Base-by-base conservation (phyloP, 2,329 filamentous ascomycete genomes). In the Kalmusia sp. region DNA sequence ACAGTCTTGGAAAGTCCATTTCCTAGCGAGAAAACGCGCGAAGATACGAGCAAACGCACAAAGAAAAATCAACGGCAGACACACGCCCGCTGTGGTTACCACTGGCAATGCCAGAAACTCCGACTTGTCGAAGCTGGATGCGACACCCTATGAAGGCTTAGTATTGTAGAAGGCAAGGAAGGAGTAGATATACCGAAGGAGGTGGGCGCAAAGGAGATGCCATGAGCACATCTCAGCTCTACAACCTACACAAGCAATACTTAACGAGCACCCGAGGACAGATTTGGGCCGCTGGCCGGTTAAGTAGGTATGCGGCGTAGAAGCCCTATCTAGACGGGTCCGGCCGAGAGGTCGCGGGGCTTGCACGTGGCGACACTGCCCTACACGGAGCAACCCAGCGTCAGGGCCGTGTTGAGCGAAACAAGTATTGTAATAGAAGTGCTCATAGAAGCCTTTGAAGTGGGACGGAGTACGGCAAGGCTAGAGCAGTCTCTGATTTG, bases 1-100 rank as follows among this genome's bases (percentile, higher is more conserved):
- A 65, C 63, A 64, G 31, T 65, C 63, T 35, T 58, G 43, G n/a
- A 61, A 40, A 12, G 30, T 59, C 59, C 59, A 62, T 48, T 55
- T 60, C 15, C 45, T 57, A 30, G 55, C 37, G 24, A 64, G 48
- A 5, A 30, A 17, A 6, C 46, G 53, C 6, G 58, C 55, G 35
- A 52, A 61, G 3, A 64, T 37, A 9, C 59, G 59, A 12, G 53
- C 35, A 15, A 50, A 41, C 14, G 56, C 49, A 34, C 62, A 64
- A 5, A 60, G 15, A 7, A 62, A 15, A 21, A 65, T 40, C 9
- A 64, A 34, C 7, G 48, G 52, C 8, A 65, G 39, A 41, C 57
- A 55, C n/a, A 59, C 50, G 6, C 48, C 48, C 4, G 57, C 57
- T 6, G 53, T 49, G 37, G 60, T 47, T 19, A 65, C 34, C n/a